These are phyloP conservation scores for Lachnellula suecica DNA, from an alignment of 2,329 filamentous ascomycete species.

Conservation along the genomic window DNA sequence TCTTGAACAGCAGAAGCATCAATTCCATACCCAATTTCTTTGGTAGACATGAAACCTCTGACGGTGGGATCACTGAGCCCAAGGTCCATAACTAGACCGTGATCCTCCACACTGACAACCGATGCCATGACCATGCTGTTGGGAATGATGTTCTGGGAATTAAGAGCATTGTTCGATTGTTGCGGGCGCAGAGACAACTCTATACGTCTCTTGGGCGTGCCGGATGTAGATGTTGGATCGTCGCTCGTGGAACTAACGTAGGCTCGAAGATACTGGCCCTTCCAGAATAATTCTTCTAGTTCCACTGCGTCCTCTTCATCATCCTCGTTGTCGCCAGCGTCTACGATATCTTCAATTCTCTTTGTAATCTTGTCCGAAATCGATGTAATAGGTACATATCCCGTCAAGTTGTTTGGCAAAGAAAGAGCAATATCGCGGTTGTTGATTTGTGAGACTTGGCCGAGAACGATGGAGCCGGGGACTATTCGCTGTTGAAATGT, in stretches of 20 bases:
- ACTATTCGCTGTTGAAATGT: slow-evolving; percentile 69
- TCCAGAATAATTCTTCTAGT: slow-evolving; percentile 69
- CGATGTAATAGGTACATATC: slow-evolving; percentile 89
- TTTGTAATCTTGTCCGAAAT: slow-evolving; percentile 78
- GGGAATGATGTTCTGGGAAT: slow-evolving; percentile 68
- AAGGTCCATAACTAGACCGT: slow-evolving; percentile 91
- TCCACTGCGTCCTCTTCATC: slow-evolving; percentile 62
- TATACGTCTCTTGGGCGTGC: slow-evolving; percentile 71
- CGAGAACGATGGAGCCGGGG: slow-evolving; percentile 84
- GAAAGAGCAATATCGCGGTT: slow-evolving; percentile 76
- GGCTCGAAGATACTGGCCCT: slow-evolving; percentile 87
- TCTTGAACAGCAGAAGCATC: slow-evolving; percentile 71
- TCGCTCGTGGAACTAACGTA: slow-evolving; percentile 78
- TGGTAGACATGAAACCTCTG: slow-evolving; percentile 82
- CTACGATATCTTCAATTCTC: slow-evolving; percentile 68
- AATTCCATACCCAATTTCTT: slow-evolving; percentile 70
- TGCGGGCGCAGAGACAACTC: slow-evolving; percentile 82
- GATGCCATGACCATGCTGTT: slow-evolving; percentile 84
- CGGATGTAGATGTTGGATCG: slow-evolving; percentile 46
- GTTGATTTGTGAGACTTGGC: slow-evolving; percentile 80
- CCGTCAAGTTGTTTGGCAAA: slow-evolving; percentile 88
- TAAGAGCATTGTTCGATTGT: slow-evolving; percentile 74
- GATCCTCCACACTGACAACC: slow-evolving; percentile 90
- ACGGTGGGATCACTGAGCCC: slow-evolving; percentile 68
- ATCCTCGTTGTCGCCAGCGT: slow-evolving; percentile 57